phyloP scores from a whole-genome alignment of 1,284 basidiomycete genomes.

The Neolentinus lepideus region DNA sequence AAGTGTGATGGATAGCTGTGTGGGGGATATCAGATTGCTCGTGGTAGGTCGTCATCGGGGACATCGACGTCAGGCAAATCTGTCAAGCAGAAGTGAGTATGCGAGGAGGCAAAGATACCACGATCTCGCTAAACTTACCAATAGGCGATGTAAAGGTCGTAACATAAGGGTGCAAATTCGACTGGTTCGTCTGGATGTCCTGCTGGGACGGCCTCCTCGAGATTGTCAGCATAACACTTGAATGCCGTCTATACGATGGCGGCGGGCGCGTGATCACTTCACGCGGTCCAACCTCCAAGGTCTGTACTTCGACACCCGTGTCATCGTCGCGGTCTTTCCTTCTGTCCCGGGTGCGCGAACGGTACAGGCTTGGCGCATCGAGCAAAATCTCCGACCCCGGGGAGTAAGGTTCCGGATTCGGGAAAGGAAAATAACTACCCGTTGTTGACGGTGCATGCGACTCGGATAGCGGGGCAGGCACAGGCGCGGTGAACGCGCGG shows the following conservation, averaged over 20 bases:
- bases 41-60: background rate
- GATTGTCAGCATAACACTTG: background rate
- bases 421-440: background rate
- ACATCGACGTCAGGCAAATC: background rate
- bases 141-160: slow-evolving; percentile 2
- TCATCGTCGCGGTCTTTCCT: background rate
- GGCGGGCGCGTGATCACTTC: background rate
- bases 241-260: background rate
- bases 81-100: background rate
- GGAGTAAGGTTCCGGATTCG: background rate
- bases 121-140: background rate
- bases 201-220: background rate
- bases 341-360: background rate
- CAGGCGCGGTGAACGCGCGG: background rate
- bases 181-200: background rate
- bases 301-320: background rate
- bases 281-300: background rate
- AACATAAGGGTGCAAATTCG: background rate
- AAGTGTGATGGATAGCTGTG: background rate
- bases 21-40: background rate
- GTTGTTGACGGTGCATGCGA: background rate
- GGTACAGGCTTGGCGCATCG: background rate
- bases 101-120: background rate
- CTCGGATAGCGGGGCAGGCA: background rate
- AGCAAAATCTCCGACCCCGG: slow-evolving; percentile 1